Conservation (phyloP, 306 rosid species). For the Vigna mungo region DNA sequence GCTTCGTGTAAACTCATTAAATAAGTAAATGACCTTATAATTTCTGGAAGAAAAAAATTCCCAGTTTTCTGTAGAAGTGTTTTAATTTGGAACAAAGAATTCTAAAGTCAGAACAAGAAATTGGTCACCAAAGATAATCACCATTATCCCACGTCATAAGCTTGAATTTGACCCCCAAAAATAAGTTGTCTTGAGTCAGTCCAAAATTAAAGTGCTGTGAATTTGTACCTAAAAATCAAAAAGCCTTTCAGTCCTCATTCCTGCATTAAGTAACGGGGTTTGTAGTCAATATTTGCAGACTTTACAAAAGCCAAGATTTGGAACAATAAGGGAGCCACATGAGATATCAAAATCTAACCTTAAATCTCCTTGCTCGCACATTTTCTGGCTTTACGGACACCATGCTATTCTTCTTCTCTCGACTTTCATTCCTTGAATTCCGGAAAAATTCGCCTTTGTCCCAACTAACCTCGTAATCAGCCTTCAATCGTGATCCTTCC, state of each 20-base stretch:
- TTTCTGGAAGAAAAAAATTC: too few species aligned
- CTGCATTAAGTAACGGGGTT: constrained; percentile 53
- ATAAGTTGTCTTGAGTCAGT: constrained; percentile 36
- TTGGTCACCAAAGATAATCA: constrained; percentile 10
- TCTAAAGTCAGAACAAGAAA: constrained; percentile 6
- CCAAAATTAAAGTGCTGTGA: constrained; percentile 19
- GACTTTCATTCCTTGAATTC: constrained; percentile 55
- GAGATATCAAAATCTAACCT: constrained; percentile 59
- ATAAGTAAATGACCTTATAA: too few species aligned
- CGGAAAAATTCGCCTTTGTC: constrained; percentile 73
- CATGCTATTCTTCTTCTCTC: constrained; percentile 52
- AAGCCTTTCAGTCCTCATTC: constrained; percentile 49
- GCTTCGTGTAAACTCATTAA: too few species aligned
- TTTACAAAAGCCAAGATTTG: constrained; percentile 1
- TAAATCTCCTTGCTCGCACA: constrained; percentile 77
- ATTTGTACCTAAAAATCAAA: constrained; percentile 6
- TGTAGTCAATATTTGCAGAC: constrained; percentile 36
- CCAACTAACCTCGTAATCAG: constrained; percentile 87
- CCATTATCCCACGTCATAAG: not conserved
- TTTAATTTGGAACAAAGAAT: constrained; percentile 25
- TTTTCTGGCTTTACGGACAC: constrained; percentile 57
- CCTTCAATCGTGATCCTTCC: constrained; percentile 85
- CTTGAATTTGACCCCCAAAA: constrained; percentile 19
- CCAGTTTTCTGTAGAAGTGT: not conserved
- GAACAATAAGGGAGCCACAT: constrained; percentile 3